These are phyloP conservation scores for Elaeagnus macrophylla DNA, from an alignment of 306 rosid species.

Conservation along the genomic window DNA sequence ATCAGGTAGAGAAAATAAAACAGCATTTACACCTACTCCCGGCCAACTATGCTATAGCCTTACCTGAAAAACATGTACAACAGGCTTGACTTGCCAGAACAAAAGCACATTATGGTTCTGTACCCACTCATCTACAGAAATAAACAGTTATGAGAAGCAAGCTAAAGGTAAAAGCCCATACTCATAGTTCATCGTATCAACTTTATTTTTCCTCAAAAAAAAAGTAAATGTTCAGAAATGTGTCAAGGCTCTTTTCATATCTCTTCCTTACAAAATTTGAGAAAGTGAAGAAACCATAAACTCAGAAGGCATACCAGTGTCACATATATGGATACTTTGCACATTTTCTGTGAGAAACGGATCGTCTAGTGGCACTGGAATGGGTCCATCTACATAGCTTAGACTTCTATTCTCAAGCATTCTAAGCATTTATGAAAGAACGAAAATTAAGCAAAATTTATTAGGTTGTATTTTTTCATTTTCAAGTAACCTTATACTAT, in stretches of 20 bases:
- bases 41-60: conserved; percentile 2
- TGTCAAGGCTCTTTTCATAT: no score
- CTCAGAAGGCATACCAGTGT: conserved; percentile 39
- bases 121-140: conserved; percentile 56
- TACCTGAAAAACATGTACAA: conserved; percentile 93
- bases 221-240: no score
- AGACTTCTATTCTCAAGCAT: conserved; percentile 92
- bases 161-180: no score
- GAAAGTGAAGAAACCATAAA: not conserved
- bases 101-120: conserved; percentile 63
- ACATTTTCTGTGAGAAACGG: conserved; percentile 67
- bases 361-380: conserved; percentile 62
- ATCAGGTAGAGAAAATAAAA: not conserved
- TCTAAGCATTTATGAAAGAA: conserved; percentile 30
- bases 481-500: conserved; percentile 1
- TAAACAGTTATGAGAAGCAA: not conserved
- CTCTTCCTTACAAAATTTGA: no score
- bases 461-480: conserved; percentile 1
- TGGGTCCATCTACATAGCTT: conserved; percentile 77
- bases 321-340: conserved; percentile 64
- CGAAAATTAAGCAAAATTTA: not conserved
- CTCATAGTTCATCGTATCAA: no score
- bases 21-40: not conserved
- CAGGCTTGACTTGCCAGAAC: conserved; percentile 99
- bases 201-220: no score